These are phyloP conservation scores for Dactylellina drechsleri DNA, from an alignment of 2,329 filamentous ascomycete genomes.

Conservation along the genomic window DNA sequence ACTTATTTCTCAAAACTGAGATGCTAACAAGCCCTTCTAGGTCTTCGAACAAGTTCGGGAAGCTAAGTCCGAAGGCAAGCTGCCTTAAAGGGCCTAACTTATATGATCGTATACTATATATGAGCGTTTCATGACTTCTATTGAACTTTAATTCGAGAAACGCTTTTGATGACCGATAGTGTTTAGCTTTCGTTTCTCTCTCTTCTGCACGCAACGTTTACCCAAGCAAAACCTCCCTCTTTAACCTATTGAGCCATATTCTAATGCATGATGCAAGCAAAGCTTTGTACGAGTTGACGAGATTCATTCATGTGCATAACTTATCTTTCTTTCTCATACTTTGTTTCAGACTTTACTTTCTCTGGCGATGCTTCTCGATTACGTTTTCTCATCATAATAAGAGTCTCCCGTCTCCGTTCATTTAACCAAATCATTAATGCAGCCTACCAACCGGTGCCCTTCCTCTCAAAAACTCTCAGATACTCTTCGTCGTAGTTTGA, in stretches of 20 bases:
- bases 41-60: slow-evolving; percentile 95
- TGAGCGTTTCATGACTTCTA: neutral
- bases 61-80: slow-evolving; percentile 78
- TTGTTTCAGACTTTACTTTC: slow-evolving; percentile 3
- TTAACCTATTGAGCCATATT: slow-evolving; percentile 34
- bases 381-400: slow-evolving; percentile 33
- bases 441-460: slow-evolving; percentile 1
- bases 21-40: slow-evolving; percentile 61
- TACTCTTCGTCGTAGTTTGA: slow-evolving; percentile 18
- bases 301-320: slow-evolving; percentile 55
- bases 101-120: neutral
- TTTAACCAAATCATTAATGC: slow-evolving; percentile 26
- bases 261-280: slow-evolving; percentile 54
- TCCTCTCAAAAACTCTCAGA: neutral
- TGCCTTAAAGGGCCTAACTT: slow-evolving; percentile 60
- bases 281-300: slow-evolving; percentile 55
- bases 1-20: slow-evolving; percentile 15
- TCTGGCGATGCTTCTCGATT: slow-evolving; percentile 19
- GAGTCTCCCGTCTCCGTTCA: slow-evolving; percentile 21
- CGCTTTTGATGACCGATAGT: slow-evolving; percentile 5
- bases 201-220: slow-evolving; percentile 28
- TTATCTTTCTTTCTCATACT: slow-evolving; percentile 22
- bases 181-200: slow-evolving; percentile 27
- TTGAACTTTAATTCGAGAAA: slow-evolving; percentile 1
- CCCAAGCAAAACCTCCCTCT: slow-evolving; percentile 13